Evolutionary conservation across 306 rosid genomes (phyloP).

Genomic region (Malus orientalis): DNA sequence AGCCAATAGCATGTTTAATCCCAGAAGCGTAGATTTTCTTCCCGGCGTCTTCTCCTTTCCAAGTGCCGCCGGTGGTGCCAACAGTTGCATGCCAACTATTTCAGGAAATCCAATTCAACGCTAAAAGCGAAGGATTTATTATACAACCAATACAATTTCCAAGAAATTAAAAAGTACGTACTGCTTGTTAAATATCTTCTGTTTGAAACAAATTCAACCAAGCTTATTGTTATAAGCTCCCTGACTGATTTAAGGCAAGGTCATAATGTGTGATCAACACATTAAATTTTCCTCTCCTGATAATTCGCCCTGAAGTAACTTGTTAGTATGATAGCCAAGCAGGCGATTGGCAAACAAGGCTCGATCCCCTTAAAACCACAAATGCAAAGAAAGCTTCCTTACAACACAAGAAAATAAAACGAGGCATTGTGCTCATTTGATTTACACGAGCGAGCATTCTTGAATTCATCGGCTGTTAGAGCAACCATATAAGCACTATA

Average conservation of each 20-base stretch:
- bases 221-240: too few species aligned
- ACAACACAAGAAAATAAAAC: not conserved
- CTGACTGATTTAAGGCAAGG: slow-evolving; percentile 10
- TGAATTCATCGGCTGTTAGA: not conserved
- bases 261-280: slow-evolving; percentile 91
- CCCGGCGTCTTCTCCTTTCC: not conserved
- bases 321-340: not conserved
- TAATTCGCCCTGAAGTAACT: slow-evolving; percentile 41
- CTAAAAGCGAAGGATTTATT: too few species aligned
- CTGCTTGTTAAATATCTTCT: too few species aligned
- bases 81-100: not conserved
- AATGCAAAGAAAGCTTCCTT: not conserved
- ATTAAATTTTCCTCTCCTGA: slow-evolving; percentile 80
- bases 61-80: not conserved
- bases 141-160: too few species aligned
- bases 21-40: not conserved
- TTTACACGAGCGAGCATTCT: not conserved
- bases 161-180: too few species aligned
- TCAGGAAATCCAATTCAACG: too few species aligned
- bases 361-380: not conserved
- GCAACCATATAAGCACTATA: too few species aligned
- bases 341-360: not conserved
- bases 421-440: not conserved
- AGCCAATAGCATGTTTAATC: not conserved
- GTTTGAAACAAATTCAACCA: too few species aligned